A percentile compares a stretch with the other conserved stretches of the same genome.
Evolutionary conservation across 768 basidiomycete species (phyloP).

Genomic region (Dacryopinax spathularia): DNA sequence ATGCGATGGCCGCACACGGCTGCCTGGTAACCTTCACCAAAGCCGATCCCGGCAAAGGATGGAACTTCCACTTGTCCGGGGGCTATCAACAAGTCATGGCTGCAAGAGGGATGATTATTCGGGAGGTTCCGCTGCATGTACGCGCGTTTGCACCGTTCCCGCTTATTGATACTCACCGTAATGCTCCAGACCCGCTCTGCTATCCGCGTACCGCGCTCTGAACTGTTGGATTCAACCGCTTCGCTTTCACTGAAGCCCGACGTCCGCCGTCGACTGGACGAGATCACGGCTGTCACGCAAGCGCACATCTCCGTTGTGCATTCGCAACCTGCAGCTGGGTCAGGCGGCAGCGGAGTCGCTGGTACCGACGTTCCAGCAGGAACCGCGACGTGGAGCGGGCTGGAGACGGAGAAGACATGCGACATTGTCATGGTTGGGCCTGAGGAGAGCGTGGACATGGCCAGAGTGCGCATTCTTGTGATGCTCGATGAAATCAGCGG

Average conservation of each 20-base stretch:
- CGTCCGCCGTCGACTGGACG: slow-evolving; percentile 74
- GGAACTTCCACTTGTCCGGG: slow-evolving; percentile 86
- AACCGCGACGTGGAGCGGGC: slow-evolving; percentile 70
- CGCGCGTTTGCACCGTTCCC: slow-evolving; percentile 14
- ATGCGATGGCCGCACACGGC: slow-evolving; percentile 66
- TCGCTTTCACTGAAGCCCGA: slow-evolving; percentile 47
- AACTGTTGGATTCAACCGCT: slow-evolving; percentile 64
- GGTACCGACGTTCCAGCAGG: slow-evolving; percentile 19
- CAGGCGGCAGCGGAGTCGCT: neutral
- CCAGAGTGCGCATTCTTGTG: slow-evolving; percentile 77
- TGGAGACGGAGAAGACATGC: slow-evolving; percentile 88
- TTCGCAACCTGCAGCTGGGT: slow-evolving; percentile 4
- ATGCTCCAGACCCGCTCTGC: slow-evolving; percentile 59
- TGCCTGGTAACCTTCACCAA: slow-evolving; percentile 70
- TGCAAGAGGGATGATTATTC: slow-evolving; percentile 73
- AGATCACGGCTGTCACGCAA: slow-evolving; percentile 81
- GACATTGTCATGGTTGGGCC: slow-evolving; percentile 78
- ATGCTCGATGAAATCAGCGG: slow-evolving; percentile 92
- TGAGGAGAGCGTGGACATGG: slow-evolving; percentile 80
- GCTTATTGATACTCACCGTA: neutral
- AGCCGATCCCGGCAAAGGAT: slow-evolving; percentile 55
- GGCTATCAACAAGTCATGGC: slow-evolving; percentile 86
- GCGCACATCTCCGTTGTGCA: slow-evolving; percentile 93
- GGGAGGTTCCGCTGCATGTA: slow-evolving; percentile 79
- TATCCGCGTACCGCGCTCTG: slow-evolving; percentile 83